phyloP scores from a whole-genome alignment of 2,329 filamentous ascomycete genomes.

The Neopestalotiopsis rosae region DNA sequence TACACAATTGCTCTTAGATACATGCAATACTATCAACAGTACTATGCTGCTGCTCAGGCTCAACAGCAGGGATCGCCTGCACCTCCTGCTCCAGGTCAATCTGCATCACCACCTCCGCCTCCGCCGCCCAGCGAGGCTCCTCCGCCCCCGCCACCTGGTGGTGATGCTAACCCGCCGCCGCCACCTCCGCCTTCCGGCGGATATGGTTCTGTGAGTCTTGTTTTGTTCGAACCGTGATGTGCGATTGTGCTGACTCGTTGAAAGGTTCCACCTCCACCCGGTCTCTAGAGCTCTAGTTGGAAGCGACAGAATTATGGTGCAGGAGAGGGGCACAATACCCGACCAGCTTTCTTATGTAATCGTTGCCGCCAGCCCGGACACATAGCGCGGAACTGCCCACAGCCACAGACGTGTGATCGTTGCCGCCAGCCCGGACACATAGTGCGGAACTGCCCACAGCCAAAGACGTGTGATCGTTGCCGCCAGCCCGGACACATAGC shows the following conservation, averaged over 20 bases:
- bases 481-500: too few species aligned
- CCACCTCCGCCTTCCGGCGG: constrained; percentile 61
- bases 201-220: constrained; percentile 67
- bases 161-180: constrained; percentile 55
- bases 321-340: too few species aligned
- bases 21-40: constrained; percentile 76
- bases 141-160: constrained; percentile 65
- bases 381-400: too few species aligned
- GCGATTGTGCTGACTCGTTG: constrained; percentile 24
- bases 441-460: too few species aligned
- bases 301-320: neutral
- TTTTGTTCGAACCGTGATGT: neutral
- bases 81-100: constrained; percentile 48
- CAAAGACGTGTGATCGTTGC: too few species aligned
- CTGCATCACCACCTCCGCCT: constrained; percentile 59
- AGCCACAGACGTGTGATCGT: too few species aligned
- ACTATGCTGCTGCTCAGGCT: constrained; percentile 62
- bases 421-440: too few species aligned
- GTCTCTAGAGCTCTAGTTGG: constrained; percentile 42
- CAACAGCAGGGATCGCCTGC: constrained; percentile 52
- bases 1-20: constrained; percentile 46
- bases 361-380: too few species aligned
- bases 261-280: constrained; percentile 62
- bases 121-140: constrained; percentile 67
- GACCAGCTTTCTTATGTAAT: too few species aligned